These are phyloP conservation scores for Trichoderma sp. DNA, from an alignment of 2,329 filamentous ascomycete genomes.

Conservation along the genomic window DNA sequence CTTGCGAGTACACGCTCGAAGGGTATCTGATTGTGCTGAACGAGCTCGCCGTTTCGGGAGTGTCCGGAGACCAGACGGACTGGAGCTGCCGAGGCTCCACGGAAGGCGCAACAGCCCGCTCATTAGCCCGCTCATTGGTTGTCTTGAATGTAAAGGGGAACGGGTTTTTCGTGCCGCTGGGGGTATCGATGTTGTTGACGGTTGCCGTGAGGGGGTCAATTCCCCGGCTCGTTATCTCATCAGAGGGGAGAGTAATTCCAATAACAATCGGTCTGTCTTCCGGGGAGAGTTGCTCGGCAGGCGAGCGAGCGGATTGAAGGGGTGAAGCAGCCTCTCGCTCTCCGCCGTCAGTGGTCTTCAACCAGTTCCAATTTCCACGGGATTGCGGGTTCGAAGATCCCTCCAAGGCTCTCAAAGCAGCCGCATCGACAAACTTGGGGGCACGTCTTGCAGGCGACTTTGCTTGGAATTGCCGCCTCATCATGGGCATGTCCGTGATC, in stretches of 20 bases:
- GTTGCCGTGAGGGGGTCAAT: constrained; percentile 56
- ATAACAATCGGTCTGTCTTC: constrained; percentile 73
- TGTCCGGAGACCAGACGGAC: constrained; percentile 65
- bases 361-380: constrained; percentile 61
- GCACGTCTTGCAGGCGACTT: constrained; percentile 39
- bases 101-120: constrained; percentile 20
- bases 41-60: constrained; percentile 53
- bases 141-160: constrained; percentile 15
- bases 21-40: constrained; percentile 48
- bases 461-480: constrained; percentile 47
- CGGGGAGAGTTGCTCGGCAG: constrained; percentile 61
- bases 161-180: constrained; percentile 16
- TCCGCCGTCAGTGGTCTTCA: constrained; percentile 48
- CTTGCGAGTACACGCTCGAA: constrained; percentile 65
- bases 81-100: constrained; percentile 40
- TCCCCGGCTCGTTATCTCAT: constrained; percentile 34
- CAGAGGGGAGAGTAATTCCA: constrained; percentile 65
- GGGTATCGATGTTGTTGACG: constrained; percentile 42
- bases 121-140: constrained; percentile 25
- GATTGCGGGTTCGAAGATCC: constrained; percentile 57
- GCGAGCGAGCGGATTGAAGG: constrained; percentile 35
- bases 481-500: constrained; percentile 67
- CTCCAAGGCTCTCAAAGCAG: constrained; percentile 61
- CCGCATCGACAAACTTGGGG: constrained; percentile 59
- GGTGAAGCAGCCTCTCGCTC: constrained; percentile 37